Evolutionary conservation across 2,329 filamentous ascomycete genomes (phyloP), one percentile per base, ranked within the genome.

Genomic region (Fusarium sp.): DNA sequence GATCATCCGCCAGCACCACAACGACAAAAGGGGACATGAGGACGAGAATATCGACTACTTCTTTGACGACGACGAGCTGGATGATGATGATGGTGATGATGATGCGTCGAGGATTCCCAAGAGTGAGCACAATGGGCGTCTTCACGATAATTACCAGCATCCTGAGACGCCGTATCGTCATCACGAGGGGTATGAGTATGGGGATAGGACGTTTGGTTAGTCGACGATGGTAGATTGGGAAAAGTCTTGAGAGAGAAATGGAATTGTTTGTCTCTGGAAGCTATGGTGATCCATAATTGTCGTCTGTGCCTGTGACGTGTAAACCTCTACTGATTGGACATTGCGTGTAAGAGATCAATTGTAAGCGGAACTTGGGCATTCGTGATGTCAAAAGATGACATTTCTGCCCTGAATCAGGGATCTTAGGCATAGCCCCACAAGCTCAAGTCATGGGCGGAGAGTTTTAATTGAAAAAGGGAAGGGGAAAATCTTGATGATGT

Each of bases 341-440:
- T 25, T n/a, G 56, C 22, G 17, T 47, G 50, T 70, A 62, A 67
- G 20, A 10, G 17, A 30, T 38, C n/a, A 32, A 32, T 22, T 38
- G 60, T 54, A 45, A 56, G 64, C 33, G 32, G 27, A 65, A 22
- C 30, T 62, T 66, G 30, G 6, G 3, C 4, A 27, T 27, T 27
- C 8, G 38, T 40, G 35, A 59, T 40, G 56, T 59, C 56, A 40
- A 38, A 27, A 22, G 56, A 38, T 60, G 57, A 32, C 25, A 37
- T 25, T 25, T 15, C 47, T 45, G 70, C 67, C 73, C 62, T 69
- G 64, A 65, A 66, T 66, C 65, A 63, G 15, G 59, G 37, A 71
- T 71, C n/a, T 45, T 6, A 14, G 14, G 9, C 38, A 50, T 17
- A 37, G 37, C 59, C 40, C 71, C 71, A 71, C 67, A 32, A 17